Base-by-base conservation (phyloP, 352 stramenopile genomes). In the Pythium angustatum region DNA sequence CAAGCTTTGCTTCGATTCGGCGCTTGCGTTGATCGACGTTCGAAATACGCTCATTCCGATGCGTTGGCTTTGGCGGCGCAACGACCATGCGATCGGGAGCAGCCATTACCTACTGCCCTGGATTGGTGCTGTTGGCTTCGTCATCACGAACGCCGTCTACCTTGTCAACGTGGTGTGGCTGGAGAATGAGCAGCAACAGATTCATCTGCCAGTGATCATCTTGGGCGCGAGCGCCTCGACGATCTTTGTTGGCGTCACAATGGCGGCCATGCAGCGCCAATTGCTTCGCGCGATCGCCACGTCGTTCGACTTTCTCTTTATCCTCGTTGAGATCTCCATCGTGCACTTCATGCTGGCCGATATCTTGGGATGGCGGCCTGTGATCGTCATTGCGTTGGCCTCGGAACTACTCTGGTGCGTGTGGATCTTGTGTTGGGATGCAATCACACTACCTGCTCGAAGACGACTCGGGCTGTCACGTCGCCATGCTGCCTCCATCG, bases 291-390 rank as follows among this genome's bases (percentile, higher is more conserved):
- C 64, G 2, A 47, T 80, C 17, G 22, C 70, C 24, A 71, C 58
- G 14, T 84, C 76, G 10, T 84, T 81, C 43, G 73, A 84, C 41
- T 77, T 73, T 36, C 30, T 75, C 8, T 80, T 78, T 36, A 77
- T 81, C 56, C 44, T 49, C 0, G 40, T 69, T 3, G 67, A 84
- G 30, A 58, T 68, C 8, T 66, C 64, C 1, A 22, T 61, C 28
- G 72, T 71, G n/a, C 69, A 75, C 38, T 19, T 76, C 3, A 60
- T 45, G 19, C 27, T 78, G 1, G 79, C 67, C n/a, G 33, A 63
- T 9, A 34, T 81, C 1, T 10, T 45, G 2, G 15, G 8, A 5
- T 64, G 45, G 47, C 11, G 48, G 7, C 41, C n/a, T 3, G 40
- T 45, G 3, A 28, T 22, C 27, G 22, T 55, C 4, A 1, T 62